A percentile compares a stretch with the other conserved stretches of the same genome.
Evolutionary conservation across 768 basidiomycete genomes (phyloP).

Genomic region (Suillus brevipes): DNA sequence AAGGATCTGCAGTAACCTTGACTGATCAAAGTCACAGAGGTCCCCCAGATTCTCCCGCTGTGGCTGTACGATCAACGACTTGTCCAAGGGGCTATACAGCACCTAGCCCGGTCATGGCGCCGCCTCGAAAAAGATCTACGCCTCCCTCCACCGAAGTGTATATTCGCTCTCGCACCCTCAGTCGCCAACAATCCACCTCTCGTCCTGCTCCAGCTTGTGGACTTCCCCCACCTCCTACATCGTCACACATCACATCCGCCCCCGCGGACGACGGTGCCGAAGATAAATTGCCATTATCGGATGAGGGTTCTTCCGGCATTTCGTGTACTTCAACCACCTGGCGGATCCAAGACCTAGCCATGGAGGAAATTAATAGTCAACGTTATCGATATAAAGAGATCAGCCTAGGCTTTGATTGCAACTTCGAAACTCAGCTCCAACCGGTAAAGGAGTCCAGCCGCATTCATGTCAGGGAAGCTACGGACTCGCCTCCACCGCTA

Average conservation of each 20-base stretch:
- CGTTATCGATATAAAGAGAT: conserved; percentile 31
- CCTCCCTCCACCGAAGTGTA: conserved; percentile 10
- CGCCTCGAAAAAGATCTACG: conserved; percentile 10
- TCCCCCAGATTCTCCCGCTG: conserved; percentile 26
- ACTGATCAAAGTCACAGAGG: conserved; percentile 36
- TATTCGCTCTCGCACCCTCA: conserved; percentile 34
- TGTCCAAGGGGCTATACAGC: conserved; percentile 54
- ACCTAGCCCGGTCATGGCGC: conserved; percentile 32
- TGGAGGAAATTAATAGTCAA: conserved; percentile 28
- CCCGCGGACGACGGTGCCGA: conserved; percentile 8
- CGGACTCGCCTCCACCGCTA: not conserved
- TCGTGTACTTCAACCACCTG: conserved; percentile 46
- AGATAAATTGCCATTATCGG: conserved; percentile 12
- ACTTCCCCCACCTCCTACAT: conserved; percentile 48
- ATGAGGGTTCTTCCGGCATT: conserved; percentile 26
- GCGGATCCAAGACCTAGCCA: conserved; percentile 28
- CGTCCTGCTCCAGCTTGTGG: conserved; percentile 31
- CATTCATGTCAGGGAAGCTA: not conserved
- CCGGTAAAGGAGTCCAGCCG: not conserved
- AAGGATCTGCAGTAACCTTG: conserved; percentile 33
- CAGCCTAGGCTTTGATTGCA: conserved; percentile 13
- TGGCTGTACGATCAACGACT: conserved; percentile 39
- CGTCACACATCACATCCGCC: conserved; percentile 25
- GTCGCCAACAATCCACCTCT: conserved; percentile 45
- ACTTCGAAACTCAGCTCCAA: conserved; percentile 6